Conservation (phyloP, 257 asterid genomes). For the Leonotis leonurus region DNA sequence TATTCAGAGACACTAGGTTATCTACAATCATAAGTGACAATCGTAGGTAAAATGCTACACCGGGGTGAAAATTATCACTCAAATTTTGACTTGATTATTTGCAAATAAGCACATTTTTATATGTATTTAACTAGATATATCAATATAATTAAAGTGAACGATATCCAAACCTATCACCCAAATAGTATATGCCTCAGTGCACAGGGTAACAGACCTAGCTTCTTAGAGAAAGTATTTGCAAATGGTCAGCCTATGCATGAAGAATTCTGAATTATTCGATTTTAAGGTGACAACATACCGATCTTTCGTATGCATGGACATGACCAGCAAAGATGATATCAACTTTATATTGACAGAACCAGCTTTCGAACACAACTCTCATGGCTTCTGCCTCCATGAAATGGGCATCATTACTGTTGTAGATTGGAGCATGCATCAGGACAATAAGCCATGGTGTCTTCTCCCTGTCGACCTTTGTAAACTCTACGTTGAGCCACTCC, state of each 20-base stretch:
- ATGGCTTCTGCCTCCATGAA: constrained; percentile 90
- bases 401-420: constrained; percentile 87
- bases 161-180: too few relatives aligned
- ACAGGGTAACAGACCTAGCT: not conserved
- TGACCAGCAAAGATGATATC: constrained; percentile 95
- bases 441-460: constrained; percentile 98
- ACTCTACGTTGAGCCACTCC: constrained; percentile 64
- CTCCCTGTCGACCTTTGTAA: constrained; percentile 67
- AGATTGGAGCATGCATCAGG: constrained; percentile 86
- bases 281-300: constrained; percentile 40
- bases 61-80: not conserved
- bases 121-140: too few relatives aligned
- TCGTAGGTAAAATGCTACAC: not conserved
- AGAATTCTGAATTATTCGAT: not conserved
- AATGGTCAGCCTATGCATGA: not conserved
- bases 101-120: not conserved
- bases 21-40: not conserved
- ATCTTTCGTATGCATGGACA: constrained; percentile 96
- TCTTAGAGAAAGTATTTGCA: not conserved
- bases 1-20: not conserved
- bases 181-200: not conserved
- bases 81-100: not conserved
- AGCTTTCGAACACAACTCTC: constrained; percentile 76
- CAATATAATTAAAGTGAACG: too few relatives aligned
- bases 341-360: constrained; percentile 79